Evolutionary conservation across 768 basidiomycete species (phyloP).

Genomic region (Lepiota venenata): DNA sequence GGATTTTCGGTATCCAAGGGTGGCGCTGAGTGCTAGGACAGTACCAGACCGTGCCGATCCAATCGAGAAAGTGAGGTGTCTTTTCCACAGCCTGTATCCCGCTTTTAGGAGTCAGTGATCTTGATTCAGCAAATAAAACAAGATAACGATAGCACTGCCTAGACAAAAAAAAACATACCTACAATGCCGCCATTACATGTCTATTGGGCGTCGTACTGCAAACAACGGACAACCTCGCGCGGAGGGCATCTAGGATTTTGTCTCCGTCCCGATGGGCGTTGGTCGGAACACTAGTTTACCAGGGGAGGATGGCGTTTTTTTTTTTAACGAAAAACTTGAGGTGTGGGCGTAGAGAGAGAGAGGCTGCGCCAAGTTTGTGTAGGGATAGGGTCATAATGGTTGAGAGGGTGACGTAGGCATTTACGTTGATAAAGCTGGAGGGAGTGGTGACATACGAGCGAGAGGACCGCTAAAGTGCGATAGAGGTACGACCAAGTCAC

Average conservation of each 20-base stretch:
- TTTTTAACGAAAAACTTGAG: conserved; percentile 26
- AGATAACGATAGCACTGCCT: not conserved
- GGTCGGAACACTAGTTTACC: conserved; percentile 58
- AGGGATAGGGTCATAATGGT: conserved; percentile 41
- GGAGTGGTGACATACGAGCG: conserved; percentile 18
- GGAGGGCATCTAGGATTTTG: conserved; percentile 70
- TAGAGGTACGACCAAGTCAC: no score
- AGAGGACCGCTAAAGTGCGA: not conserved
- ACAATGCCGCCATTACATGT: conserved; percentile 71
- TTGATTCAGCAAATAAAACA: not conserved
- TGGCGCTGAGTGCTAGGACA: conserved; percentile 54
- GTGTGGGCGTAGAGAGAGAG: not conserved
- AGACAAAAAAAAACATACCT: conserved; percentile 36
- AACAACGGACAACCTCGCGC: conserved; percentile 81
- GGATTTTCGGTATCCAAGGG: conserved; percentile 47
- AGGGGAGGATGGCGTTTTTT: conserved; percentile 74
- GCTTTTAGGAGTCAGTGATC: conserved; percentile 35
- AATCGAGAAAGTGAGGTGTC: conserved; percentile 74
- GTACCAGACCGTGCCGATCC: conserved; percentile 57
- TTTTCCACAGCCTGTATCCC: conserved; percentile 78
- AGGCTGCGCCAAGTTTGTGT: conserved; percentile 26
- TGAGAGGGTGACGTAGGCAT: conserved; percentile 40
- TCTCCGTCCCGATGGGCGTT: conserved; percentile 38
- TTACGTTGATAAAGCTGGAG: conserved; percentile 37
- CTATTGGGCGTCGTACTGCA: conserved; percentile 60